Evolutionary conservation across 1,284 basidiomycete species (phyloP).

Genomic region (Tremellales sp.): DNA sequence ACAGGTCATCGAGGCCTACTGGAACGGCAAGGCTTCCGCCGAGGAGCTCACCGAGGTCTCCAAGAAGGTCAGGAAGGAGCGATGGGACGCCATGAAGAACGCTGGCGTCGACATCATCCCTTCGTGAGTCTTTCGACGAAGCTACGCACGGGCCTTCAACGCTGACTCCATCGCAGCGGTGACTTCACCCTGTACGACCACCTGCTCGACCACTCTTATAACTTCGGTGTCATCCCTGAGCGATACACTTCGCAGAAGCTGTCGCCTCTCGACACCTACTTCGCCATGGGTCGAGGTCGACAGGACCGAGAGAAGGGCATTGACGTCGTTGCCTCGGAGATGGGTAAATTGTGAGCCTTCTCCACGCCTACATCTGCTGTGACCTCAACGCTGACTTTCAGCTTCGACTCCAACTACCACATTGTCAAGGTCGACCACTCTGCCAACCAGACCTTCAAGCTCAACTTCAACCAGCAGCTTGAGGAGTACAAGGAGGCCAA

Average conservation of each 20-base stretch:
- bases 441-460: conserved; percentile 86
- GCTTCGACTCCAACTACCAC: conserved; percentile 99
- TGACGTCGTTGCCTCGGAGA: conserved; percentile 96
- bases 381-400: conserved; percentile 39
- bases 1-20: conserved; percentile 90
- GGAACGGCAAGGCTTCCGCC: conserved; percentile 86
- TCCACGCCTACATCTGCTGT: conserved; percentile 48
- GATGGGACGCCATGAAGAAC: conserved; percentile 84
- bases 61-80: conserved; percentile 82
- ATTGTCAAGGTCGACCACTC: conserved; percentile 97
- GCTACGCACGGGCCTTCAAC: conserved; percentile 1
- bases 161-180: conserved; percentile 62
- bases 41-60: conserved; percentile 86
- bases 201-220: conserved; percentile 94
- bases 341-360: conserved; percentile 88
- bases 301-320: conserved; percentile 78
- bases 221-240: conserved; percentile 95
- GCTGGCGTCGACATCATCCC: conserved; percentile 89
- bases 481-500: conserved; percentile 96
- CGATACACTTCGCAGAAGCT: conserved; percentile 87
- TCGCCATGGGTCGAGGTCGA: conserved; percentile 96
- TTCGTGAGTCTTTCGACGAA: conserved; percentile 58
- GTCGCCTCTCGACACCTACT: conserved; percentile 90
- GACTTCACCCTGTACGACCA: conserved; percentile 99
- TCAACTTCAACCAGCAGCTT: conserved; percentile 92